A percentile compares a stretch with the other conserved stretches of the same genome.
Conservation (phyloP, 306 rosid genomes). For the Fragaria nilgerrensis region DNA sequence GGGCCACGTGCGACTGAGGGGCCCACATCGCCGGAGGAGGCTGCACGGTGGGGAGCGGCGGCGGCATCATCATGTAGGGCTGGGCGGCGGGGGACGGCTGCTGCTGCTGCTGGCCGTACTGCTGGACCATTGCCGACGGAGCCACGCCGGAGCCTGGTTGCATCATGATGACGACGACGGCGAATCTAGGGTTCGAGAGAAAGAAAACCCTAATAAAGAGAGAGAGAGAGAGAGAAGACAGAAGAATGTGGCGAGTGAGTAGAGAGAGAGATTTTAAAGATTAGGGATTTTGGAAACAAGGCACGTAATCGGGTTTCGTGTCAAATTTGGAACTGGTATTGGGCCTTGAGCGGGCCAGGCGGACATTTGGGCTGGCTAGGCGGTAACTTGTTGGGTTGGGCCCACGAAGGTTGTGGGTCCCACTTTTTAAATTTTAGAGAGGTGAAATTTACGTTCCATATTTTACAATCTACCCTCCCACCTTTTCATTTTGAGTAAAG, state of each 20-base stretch:
- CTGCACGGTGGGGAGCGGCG: slow-evolving; percentile 40
- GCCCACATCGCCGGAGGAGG: slow-evolving; percentile 55
- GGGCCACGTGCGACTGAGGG: slow-evolving; percentile 38
- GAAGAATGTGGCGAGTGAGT: background rate
- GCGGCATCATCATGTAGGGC: slow-evolving; percentile 84
- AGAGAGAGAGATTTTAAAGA: background rate
- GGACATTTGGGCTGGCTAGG: no score
- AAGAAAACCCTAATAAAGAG: slow-evolving; percentile 46
- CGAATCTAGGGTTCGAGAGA: slow-evolving; percentile 18
- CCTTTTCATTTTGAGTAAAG: no score
- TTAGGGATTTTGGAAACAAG: background rate
- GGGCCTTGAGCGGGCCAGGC: background rate
- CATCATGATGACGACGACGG: slow-evolving; percentile 51
- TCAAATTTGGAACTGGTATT: background rate
- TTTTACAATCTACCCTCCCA: no score
- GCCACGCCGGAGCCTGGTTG: slow-evolving; percentile 74
- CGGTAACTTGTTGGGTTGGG: no score
- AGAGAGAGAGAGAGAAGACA: slow-evolving; percentile 8
- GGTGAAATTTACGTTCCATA: no score
- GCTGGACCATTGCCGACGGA: slow-evolving; percentile 55
- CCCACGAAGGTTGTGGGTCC: no score
- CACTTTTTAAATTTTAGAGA: no score
- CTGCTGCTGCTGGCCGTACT: slow-evolving; percentile 56
- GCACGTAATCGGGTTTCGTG: slow-evolving; percentile 1
- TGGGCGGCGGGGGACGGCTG: slow-evolving; percentile 3